Evolutionary conservation across 2,329 filamentous ascomycete genomes (phyloP).

Genomic region (Colletotrichum noveboracense): DNA sequence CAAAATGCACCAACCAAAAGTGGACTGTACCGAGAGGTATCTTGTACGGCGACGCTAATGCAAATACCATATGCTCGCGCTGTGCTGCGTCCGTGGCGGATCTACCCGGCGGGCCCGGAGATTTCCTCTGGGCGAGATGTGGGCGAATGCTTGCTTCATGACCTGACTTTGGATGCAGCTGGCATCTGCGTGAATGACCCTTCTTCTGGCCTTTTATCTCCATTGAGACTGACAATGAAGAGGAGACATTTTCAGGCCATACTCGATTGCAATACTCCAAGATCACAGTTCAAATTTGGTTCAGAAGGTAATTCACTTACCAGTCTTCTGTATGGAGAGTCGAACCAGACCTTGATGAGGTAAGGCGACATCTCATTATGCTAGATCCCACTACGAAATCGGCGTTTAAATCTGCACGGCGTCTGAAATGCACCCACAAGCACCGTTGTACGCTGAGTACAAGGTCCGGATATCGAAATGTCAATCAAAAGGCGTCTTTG

Average conservation of each 20-base stretch:
- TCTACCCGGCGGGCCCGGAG: background rate
- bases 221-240: background rate
- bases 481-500: background rate
- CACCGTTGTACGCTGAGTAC: background rate
- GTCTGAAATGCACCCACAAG: background rate
- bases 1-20: background rate
- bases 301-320: background rate
- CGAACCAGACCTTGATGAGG: background rate
- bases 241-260: background rate
- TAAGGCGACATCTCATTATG: background rate
- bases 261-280: background rate
- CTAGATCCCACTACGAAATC: background rate
- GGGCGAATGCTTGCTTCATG: background rate
- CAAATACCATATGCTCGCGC: background rate
- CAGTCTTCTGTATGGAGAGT: background rate
- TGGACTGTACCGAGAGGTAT: background rate
- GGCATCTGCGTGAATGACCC: background rate
- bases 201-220: background rate
- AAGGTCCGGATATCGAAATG: background rate
- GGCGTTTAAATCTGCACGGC: background rate
- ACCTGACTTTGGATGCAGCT: accelerated
- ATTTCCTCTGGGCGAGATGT: background rate
- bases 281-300: background rate
- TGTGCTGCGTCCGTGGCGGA: background rate
- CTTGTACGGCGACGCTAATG: background rate